Percentiles rank a stretch among this genome's conserved stretches.
These are phyloP conservation scores for Creolimax fragrantissima DNA, from an alignment of 78 protist species.

Conservation along the genomic window DNA sequence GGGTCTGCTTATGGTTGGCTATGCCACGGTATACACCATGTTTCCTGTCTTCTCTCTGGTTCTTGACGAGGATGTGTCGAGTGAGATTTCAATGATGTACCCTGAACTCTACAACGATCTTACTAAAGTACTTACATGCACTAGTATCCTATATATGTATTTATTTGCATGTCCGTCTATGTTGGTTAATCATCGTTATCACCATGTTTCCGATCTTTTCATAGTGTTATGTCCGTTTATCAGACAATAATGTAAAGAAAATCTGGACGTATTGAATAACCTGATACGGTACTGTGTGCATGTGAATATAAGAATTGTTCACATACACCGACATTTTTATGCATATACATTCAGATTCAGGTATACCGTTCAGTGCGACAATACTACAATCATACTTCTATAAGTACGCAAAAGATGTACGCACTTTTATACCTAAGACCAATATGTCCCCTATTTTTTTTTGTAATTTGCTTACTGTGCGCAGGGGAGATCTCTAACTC, in stretches of 20 bases:
- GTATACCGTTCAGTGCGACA: neutral
- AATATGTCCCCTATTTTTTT: neutral
- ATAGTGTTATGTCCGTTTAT: too few relatives aligned
- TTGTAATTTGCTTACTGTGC: neutral
- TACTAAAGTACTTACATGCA: too few relatives aligned
- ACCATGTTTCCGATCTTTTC: slow-evolving; percentile 1
- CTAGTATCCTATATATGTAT: neutral
- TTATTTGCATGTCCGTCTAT: neutral
- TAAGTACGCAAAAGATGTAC: neutral
- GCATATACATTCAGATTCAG: neutral
- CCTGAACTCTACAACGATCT: slow-evolving; percentile 91
- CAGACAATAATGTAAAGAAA: too few relatives aligned
- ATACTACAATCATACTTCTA: neutral
- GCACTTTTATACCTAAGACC: neutral
- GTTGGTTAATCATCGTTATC: too few relatives aligned
- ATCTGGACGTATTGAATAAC: too few relatives aligned
- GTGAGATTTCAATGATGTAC: slow-evolving; percentile 52
- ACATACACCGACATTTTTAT: neutral
- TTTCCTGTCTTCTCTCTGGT: slow-evolving; percentile 89
- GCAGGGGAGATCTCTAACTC: slow-evolving; percentile 56
- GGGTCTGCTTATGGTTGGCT: slow-evolving; percentile 70
- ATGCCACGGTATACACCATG: slow-evolving; percentile 87
- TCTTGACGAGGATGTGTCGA: slow-evolving; percentile 74
- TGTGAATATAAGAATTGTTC: too few relatives aligned
- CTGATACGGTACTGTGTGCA: too few relatives aligned